Percentiles rank a stretch among this genome's conserved stretches.
Conservation (phyloP, 202 grass and related monocot species). For the Hordeum pubiflorum region DNA sequence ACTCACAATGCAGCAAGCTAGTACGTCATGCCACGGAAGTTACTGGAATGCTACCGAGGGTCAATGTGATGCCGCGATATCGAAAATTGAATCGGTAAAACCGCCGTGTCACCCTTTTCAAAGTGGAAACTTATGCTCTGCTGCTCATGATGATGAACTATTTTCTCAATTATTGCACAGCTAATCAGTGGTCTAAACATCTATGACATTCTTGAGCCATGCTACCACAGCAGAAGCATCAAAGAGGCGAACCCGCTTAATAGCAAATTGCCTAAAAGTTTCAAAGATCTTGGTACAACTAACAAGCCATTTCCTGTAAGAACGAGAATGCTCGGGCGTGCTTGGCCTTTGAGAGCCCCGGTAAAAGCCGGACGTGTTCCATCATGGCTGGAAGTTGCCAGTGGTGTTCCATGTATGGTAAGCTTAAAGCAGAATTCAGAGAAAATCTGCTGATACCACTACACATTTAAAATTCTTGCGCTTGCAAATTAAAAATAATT, state of each 20-base stretch:
- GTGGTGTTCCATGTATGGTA: conserved; percentile 78
- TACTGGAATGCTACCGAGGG: conserved; percentile 57
- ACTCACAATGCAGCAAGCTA: conserved; percentile 46
- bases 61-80: conserved; percentile 30
- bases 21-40: conserved; percentile 54
- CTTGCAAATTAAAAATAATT: not conserved
- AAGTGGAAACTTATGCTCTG: not conserved
- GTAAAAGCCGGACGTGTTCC: conserved; percentile 76
- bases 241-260: conserved; percentile 23
- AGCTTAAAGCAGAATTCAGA: not conserved
- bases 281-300: conserved; percentile 74
- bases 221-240: conserved; percentile 53
- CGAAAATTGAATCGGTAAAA: conserved; percentile 61
- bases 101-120: not conserved
- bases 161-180: conserved; percentile 28
- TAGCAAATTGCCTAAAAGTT: conserved; percentile 53
- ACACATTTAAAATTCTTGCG: not conserved
- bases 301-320: conserved; percentile 63
- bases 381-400: conserved; percentile 72
- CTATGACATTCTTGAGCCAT: conserved; percentile 94
- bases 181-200: conserved; percentile 50
- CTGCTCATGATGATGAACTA: not conserved
- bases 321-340: conserved; percentile 85
- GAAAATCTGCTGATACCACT: not conserved
- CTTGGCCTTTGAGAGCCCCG: conserved; percentile 88